phyloP scores from a whole-genome alignment of 257 asterid genomes.

The Ajuga chamaepitys region DNA sequence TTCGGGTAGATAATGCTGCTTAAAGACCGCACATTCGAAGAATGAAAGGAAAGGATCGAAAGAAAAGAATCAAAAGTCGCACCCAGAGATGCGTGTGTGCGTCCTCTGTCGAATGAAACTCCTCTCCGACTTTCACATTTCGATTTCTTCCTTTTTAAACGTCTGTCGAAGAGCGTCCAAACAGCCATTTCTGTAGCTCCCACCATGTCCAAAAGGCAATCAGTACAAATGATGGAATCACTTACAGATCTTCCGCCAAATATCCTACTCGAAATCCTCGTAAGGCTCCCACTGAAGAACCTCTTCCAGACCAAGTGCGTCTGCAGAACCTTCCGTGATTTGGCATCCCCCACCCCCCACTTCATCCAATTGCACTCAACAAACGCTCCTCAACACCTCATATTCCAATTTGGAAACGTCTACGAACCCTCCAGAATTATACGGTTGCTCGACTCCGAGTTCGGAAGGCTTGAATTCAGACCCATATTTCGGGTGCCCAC shows the following conservation, averaged over 20 bases:
- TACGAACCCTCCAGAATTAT: background rate
- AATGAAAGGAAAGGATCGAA: no score
- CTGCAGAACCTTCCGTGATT: conserved; percentile 10
- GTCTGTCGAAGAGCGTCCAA: no score
- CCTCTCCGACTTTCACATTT: no score
- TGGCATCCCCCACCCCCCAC: conserved; percentile 5
- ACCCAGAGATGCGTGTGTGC: no score
- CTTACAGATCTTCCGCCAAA: conserved; percentile 13
- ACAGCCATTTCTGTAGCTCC: no score
- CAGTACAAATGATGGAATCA: conserved; percentile 7
- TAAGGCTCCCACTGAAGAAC: conserved; percentile 9
- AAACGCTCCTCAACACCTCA: conserved; percentile 4
- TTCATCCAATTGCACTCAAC: conserved; percentile 2
- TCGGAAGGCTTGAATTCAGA: background rate
- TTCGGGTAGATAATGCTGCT: no score
- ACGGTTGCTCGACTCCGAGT: conserved; percentile 9
- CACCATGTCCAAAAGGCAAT: background rate
- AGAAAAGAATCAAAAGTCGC: no score
- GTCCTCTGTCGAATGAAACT: no score
- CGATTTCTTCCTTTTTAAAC: no score
- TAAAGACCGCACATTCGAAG: no score
- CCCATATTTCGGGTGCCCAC: conserved; percentile 14
- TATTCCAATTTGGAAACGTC: background rate
- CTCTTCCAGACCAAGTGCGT: conserved; percentile 15
- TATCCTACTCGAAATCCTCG: conserved; percentile 12